Conservation (phyloP, 2,329 filamentous ascomycete species). For the Lasiodiplodia theobromae region DNA sequence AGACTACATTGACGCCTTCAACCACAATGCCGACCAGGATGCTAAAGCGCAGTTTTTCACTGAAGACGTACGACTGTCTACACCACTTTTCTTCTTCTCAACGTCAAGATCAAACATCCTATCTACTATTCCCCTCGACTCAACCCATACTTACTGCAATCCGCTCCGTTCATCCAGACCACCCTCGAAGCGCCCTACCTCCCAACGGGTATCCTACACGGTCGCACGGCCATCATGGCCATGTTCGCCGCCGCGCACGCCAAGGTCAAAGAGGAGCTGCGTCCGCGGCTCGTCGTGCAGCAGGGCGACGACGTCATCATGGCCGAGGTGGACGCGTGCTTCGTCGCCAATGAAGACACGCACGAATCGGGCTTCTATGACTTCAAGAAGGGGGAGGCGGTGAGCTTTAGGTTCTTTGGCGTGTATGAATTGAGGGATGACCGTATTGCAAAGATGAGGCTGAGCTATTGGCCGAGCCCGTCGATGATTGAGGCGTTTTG, state of each 20-base stretch:
- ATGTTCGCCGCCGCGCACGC: constrained; percentile 2
- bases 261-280: constrained; percentile 10
- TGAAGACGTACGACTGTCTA: neutral
- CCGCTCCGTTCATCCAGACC: no score
- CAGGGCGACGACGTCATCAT: constrained; percentile 1
- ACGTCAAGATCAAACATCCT: no score
- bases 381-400: constrained; percentile 4
- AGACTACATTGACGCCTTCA: constrained; percentile 14
- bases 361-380: neutral
- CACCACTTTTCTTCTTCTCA: no score
- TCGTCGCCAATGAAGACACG: constrained; percentile 9
- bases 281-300: neutral
- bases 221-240: neutral
- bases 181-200: neutral
- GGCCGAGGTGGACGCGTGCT: constrained; percentile 1
- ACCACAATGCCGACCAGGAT: neutral
- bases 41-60: constrained; percentile 4
- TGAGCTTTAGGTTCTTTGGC: neutral
- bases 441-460: neutral
- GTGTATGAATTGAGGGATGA: neutral
- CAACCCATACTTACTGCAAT: no score
- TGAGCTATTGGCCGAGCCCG: constrained; percentile 3
- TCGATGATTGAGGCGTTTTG: constrained; percentile 6
- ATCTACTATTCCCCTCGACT: no score
- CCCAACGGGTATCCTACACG: neutral